These are phyloP conservation scores for Termitomyces eurrhizus DNA, from an alignment of 768 basidiomycete genomes.

Conservation along the genomic window DNA sequence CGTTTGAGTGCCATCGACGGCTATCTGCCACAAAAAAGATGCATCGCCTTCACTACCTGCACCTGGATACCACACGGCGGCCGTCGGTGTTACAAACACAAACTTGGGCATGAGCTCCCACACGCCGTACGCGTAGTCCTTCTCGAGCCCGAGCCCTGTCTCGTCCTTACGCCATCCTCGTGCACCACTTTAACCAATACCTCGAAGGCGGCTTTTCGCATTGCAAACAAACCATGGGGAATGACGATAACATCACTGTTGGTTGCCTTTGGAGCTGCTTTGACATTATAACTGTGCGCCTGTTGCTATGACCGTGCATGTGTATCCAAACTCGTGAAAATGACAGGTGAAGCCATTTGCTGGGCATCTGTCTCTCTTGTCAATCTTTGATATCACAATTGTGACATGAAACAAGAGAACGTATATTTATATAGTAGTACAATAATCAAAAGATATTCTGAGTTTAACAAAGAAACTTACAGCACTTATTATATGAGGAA, in stretches of 20 bases:
- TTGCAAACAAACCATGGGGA: neutral
- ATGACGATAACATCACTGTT: neutral
- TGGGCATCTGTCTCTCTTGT: neutral
- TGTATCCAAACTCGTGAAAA: neutral
- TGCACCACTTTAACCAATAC: conserved; percentile 5
- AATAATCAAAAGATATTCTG: too few relatives aligned
- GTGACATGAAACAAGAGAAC: neutral
- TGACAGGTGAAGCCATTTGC: neutral
- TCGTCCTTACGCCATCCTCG: too few relatives aligned
- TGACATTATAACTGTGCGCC: neutral
- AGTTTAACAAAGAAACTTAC: too few relatives aligned
- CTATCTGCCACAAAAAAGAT: too few relatives aligned
- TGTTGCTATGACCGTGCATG: neutral
- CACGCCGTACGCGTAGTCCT: too few relatives aligned
- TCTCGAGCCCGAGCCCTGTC: too few relatives aligned
- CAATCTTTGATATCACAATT: neutral
- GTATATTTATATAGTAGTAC: neutral
- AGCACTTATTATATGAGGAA: too few relatives aligned
- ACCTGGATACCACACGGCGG: too few relatives aligned
- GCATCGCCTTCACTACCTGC: too few relatives aligned
- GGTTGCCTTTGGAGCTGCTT: neutral
- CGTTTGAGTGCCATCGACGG: too few relatives aligned
- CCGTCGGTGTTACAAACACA: too few relatives aligned
- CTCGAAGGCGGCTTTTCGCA: neutral
- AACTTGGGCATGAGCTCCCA: too few relatives aligned